Percentiles rank a stretch among this genome's conserved stretches.
phyloP scores from a whole-genome alignment of 2,329 filamentous ascomycete genomes.

The Coniosporium tulheliwenetii region DNA sequence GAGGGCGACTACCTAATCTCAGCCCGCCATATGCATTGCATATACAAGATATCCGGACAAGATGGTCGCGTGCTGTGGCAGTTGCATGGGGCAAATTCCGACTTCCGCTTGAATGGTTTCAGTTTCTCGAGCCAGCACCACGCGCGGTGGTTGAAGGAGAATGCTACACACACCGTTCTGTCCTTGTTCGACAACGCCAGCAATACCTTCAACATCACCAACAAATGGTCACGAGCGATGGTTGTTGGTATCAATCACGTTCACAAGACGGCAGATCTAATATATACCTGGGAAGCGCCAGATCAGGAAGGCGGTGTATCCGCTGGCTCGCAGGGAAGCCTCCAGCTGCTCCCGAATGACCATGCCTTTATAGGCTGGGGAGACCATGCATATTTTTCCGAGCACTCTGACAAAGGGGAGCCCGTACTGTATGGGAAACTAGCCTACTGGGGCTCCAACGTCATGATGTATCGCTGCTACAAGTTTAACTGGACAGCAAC shows the following conservation, averaged over 20 bases:
- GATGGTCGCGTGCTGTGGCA: slow-evolving; percentile 33
- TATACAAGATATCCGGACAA: slow-evolving; percentile 31
- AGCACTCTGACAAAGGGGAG: slow-evolving; percentile 29
- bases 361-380: slow-evolving; percentile 44
- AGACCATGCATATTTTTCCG: slow-evolving; percentile 24
- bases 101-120: slow-evolving; percentile 21
- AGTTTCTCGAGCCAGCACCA: slow-evolving; percentile 37
- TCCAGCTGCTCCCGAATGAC: slow-evolving; percentile 37
- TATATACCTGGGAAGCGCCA: neutral
- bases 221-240: slow-evolving; percentile 4
- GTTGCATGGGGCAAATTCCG: slow-evolving; percentile 31
- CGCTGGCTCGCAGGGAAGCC: slow-evolving; percentile 33
- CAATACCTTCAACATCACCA: slow-evolving; percentile 16
- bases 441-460: slow-evolving; percentile 13
- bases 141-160: slow-evolving; percentile 30
- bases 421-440: slow-evolving; percentile 38
- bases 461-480: slow-evolving; percentile 37
- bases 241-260: slow-evolving; percentile 10
- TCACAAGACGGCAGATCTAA: neutral
- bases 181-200: slow-evolving; percentile 40
- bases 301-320: slow-evolving; percentile 24
- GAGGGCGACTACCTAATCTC: slow-evolving; percentile 39
- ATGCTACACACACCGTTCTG: slow-evolving; percentile 31
- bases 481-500: slow-evolving; percentile 37
- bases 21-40: slow-evolving; percentile 30